phyloP scores from a whole-genome alignment of 2,329 filamentous ascomycete species.

The Fusarium multiceps region DNA sequence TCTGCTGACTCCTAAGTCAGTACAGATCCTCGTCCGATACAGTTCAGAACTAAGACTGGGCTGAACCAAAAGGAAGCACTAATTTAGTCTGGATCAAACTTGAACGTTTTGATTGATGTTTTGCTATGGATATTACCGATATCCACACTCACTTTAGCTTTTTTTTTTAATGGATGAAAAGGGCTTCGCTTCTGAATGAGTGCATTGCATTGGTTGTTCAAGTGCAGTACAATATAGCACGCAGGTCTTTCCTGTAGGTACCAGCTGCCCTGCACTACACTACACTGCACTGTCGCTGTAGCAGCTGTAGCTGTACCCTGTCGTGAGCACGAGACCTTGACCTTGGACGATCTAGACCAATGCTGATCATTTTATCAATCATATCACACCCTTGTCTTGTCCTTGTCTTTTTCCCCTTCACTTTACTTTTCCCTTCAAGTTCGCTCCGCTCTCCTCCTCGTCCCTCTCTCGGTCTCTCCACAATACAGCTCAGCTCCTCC shows the following conservation, averaged over 20 bases:
- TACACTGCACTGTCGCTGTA: not conserved
- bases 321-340: conserved; percentile 26
- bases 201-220: not conserved
- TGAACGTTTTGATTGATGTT: not conserved
- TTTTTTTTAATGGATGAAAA: not conserved
- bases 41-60: conserved; percentile 2
- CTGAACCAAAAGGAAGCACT: not conserved
- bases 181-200: not conserved
- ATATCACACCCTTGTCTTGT: conserved; percentile 12
- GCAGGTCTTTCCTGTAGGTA: not conserved
- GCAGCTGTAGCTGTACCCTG: conserved; percentile 3
- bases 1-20: conserved; percentile 1
- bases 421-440: not conserved
- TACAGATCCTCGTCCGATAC: not conserved
- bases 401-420: not conserved
- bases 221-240: not conserved
- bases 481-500: not conserved
- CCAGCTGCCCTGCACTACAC: not conserved
- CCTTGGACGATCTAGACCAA: conserved; percentile 29
- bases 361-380: conserved; percentile 30
- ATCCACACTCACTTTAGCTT: not conserved
- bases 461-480: not conserved
- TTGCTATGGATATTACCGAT: not conserved
- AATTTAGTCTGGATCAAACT: not conserved
- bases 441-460: not conserved